Evolutionary conservation across 2,329 filamentous ascomycete genomes (phyloP), one percentile per base, ranked within the genome.

Genomic region (Fusarium sacchari): DNA sequence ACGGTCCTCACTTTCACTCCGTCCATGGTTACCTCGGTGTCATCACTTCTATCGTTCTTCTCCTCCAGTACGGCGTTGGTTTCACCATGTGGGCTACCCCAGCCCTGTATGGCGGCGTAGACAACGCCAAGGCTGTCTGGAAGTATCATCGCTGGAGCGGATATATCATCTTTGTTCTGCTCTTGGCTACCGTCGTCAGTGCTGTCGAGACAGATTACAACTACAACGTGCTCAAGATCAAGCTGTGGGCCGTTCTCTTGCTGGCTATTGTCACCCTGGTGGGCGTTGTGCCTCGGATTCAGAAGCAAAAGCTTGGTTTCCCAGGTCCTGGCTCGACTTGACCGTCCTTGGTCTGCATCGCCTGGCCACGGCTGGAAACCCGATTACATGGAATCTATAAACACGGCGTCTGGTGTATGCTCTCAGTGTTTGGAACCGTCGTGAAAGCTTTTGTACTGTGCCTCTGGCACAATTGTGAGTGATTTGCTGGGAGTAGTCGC

Each of bases 121-220:
- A 94, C 32, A 91, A 90, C 7, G 96, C 95, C 26, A 97, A 95
- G 87, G 86, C 86, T 30, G 81, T 97, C 46, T 98, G 96, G 87
- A 98, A 97, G 83, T 97, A 95, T 78, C 96, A 98, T 81, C 90
- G 96, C 36, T 83, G 88, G 60, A 88, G 87, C 28, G 96, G 96
- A 5, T 98, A 99, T 80, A 74, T 90, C 13, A 84, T 95, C 66
- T 83, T 96, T 60, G 79, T 92, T 57, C 78, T 97, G 76, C 86
- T 96, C 70, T 83, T 97, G 70, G 90, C 89, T 15, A 96, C 95
- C 0, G 88, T 97, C 43, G 85, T 88, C 55, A 91, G 92, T 30
- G 94, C 95, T 4, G 94, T 91, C 7, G 87, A 91, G 83, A 98
- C 96, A 4, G 86, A 88, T 39, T 98, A 92, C 82, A 94, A 92